Percentiles rank a stretch among this genome's conserved stretches.
Evolutionary conservation across 345 rosid genomes (phyloP).

Genomic region (Euphorbia pulcherrima): DNA sequence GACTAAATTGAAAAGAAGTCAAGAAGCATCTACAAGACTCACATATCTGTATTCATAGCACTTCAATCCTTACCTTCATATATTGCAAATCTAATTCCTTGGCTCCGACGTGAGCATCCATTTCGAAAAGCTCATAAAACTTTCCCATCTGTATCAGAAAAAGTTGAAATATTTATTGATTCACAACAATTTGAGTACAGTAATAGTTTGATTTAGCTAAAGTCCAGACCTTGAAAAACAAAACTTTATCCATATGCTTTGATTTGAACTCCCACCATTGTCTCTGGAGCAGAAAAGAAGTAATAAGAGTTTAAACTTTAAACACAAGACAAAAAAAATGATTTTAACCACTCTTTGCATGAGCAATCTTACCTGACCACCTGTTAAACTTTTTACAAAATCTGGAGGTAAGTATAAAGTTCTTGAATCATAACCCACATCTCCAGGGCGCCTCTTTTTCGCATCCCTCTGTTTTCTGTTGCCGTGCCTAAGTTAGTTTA

Average conservation of each 20-base stretch:
- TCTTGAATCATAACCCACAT: conserved; percentile 67
- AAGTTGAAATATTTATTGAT: conserved; percentile 10
- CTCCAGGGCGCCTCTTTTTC: conserved; percentile 60
- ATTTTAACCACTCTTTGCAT: conserved; percentile 13
- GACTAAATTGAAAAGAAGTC: not conserved
- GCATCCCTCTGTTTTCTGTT: conserved; percentile 68
- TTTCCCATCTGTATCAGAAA: conserved; percentile 78
- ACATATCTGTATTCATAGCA: not conserved
- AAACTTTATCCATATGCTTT: conserved; percentile 95
- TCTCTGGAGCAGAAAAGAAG: conserved; percentile 45
- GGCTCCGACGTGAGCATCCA: conserved; percentile 97
- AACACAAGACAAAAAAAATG: not conserved
- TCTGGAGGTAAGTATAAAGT: conserved; percentile 85
- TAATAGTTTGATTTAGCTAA: not conserved
- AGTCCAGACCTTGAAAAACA: conserved; percentile 79
- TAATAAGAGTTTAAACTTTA: conserved; percentile 20
- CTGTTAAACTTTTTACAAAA: conserved; percentile 70
- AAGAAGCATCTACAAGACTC: conserved; percentile 4
- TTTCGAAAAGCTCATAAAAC: conserved; percentile 95
- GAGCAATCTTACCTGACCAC: conserved; percentile 66
- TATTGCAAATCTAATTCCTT: conserved; percentile 91
- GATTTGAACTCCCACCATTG: conserved; percentile 99
- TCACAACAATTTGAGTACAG: not conserved
- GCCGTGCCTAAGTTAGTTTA: conserved; percentile 15
- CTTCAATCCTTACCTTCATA: conserved; percentile 70